Conservation (phyloP, 208 protist species). For the Trypanosomatidae sp. region DNA sequence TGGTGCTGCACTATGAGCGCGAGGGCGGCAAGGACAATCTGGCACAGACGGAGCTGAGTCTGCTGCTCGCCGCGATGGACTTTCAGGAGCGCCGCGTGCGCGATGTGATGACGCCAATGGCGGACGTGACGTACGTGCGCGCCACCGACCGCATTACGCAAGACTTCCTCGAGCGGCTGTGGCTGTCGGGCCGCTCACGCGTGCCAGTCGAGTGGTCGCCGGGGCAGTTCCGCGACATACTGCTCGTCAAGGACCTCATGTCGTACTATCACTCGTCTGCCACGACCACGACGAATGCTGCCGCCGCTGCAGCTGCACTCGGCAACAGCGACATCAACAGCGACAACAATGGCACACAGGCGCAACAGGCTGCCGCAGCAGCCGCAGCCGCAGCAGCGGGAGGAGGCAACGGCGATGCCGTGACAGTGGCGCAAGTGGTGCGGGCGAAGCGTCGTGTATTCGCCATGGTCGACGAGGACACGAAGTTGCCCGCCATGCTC, state of each 20-base stretch:
- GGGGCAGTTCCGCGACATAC: slow-evolving; percentile 35
- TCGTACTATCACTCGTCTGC: too few relatives aligned
- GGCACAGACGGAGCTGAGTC: slow-evolving; percentile 59
- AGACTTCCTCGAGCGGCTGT: slow-evolving; percentile 63
- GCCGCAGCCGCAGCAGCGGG: too few relatives aligned
- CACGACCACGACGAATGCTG: background rate
- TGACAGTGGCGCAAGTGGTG: slow-evolving; percentile 64
- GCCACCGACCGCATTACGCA: slow-evolving; percentile 53
- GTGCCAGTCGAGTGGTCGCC: slow-evolving; percentile 40
- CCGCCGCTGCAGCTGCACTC: background rate
- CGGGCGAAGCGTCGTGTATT: slow-evolving; percentile 42
- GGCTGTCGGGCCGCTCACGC: slow-evolving; percentile 71
- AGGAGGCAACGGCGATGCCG: too few relatives aligned
- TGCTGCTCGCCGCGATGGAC: slow-evolving; percentile 80
- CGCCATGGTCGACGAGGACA: slow-evolving; percentile 37
- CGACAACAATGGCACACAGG: too few relatives aligned
- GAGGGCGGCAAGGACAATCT: slow-evolving; percentile 23
- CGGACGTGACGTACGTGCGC: slow-evolving; percentile 24
- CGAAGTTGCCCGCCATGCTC: slow-evolving; percentile 55
- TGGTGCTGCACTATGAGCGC: slow-evolving; percentile 77
- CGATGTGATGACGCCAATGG: slow-evolving; percentile 81
- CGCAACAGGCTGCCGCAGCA: too few relatives aligned
- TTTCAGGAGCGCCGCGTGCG: slow-evolving; percentile 70
- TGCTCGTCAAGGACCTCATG: slow-evolving; percentile 76
- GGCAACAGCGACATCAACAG: too few relatives aligned